Base-by-base conservation (phyloP, 1,284 basidiomycete species). In the Cutaneotrichosporon dermatis region DNA sequence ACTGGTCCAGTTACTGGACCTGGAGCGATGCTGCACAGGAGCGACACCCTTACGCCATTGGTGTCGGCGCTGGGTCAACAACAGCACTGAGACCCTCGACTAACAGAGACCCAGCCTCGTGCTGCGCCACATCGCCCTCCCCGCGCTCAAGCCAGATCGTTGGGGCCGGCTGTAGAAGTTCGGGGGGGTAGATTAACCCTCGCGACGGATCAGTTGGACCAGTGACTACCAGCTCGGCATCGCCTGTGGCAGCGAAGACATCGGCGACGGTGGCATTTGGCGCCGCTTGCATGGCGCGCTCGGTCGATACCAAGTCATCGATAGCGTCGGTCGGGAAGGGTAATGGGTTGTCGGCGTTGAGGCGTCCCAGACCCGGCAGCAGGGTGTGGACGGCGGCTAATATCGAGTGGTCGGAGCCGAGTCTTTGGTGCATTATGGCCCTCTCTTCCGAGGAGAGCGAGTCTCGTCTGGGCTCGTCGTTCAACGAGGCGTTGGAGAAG, bases 111-210 rank as follows among this genome's bases (percentile, higher is more conserved):
- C 60, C 65, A 12, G 63, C 67, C 55, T 75, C 73, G 12, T 49
- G 57, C 52, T 65, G 55, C 11, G 68, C 87, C 33, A 89, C 84
- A 25, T 25, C 25, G 25, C 25, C 25, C 3, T 81, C 79, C 70
- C 90, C 88, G 70, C 87, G 85, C 0, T 87, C 87, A 7, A 91
- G 80, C 89, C 89, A 91, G 51, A 92, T 88, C 53, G 86, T 84
- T 0, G 88, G 88, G 7, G 82, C 77, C 7, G 87, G 87, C 5
- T 86, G 86, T 59, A 89, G 82, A 43, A 91, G 80, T 71, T 89
- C 88, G 2, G 88, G 87, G 2, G 89, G 87, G 71, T 91, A 91
- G 44, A 92, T 77, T 61, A 90, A 84, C 4, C 85, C 84, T 6
- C 84, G 44, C 1, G 33, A 8, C 4, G n/a, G 11, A 15, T 51